Evolutionary conservation across 2,329 filamentous ascomycete species (phyloP), one percentile per base, ranked within the genome.

Genomic region (Penicillium psychrosexuale): DNA sequence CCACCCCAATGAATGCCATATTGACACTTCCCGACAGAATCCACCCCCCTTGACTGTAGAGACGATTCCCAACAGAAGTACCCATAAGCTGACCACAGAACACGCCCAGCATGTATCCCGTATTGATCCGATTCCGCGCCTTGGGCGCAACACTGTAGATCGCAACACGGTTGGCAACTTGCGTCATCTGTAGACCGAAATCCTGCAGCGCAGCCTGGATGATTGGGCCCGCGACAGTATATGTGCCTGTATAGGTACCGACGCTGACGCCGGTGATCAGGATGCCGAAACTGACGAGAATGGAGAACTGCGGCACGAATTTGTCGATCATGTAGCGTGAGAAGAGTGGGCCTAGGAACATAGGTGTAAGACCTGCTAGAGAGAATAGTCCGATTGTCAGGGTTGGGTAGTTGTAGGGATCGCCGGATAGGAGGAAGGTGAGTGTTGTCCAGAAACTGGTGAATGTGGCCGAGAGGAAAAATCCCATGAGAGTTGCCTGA

Each of bases 81-180:
- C 89, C 89, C 2, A 85, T 86, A 44, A 94, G 66, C 75, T 94
- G 90, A 0, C 90, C 90, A 28, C 82, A 84, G 65, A 93, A 93
- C 0, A 83, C 84, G 8, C 81, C 80, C 0, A 91, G 80, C 90
- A 93, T 94, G 66, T 91, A 94, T 1, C 86, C 88, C 0, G 89
- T 91, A 67, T 94, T 94, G 24, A 93, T 82, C 3, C 90, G 75
- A 71, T 91, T 94, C 5, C 88, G 75, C 0, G 86, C 85, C 56
- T 84, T 85, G 0, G 89, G 85, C 50, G 88, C 86, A 22, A 93
- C 84, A 1, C 77, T 74, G 63, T 90, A 92, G 19, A 94, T 88
- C 4, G 83, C 80, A 0, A 81, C 79, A 0, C 90, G 77, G 63
- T 92, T 91, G 31, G 59, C 52, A 38, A 91, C 88, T 68, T 91